Evolutionary conservation across 192 early-diverging fungal species (phyloP), one percentile per base, ranked within the genome.

Genomic region (Backusella parvicylindrica): DNA sequence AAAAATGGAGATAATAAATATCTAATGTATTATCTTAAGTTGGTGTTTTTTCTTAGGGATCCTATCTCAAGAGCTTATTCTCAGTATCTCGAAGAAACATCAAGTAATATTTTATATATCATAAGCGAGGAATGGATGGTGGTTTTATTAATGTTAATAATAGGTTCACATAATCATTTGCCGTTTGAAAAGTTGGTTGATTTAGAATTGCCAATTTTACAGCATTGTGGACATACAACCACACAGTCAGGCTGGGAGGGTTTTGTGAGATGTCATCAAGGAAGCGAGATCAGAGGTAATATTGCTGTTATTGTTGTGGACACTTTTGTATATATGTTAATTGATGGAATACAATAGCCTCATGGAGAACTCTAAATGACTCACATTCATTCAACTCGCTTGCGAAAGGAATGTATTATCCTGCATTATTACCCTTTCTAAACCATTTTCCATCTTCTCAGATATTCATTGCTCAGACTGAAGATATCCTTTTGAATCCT

Each of bases 41-140:
- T 79, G 16, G 81, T 86, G 9, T 86, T 86, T 38, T 78, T 86
- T 37, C 81, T 86, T 15, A 77, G 85, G 8, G 85, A 86, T 40
- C 85, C 85, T 5, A 86, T 86, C 35, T 81, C 83, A 30, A 82
- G 85, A n/a, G 85, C 85, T 6, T 86, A 84, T 35, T 79, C 84
- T 60, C 84, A 86, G 40, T 86, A 82, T 36, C 70, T 86, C 0
- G 8, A 49, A 50, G 73, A 75, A 53, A 50, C 41, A 36, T 43
- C 73, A 49, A 49, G 41, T 50, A 37, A 70, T 2, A n/a, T 35
- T 6, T 35, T 35, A 3, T 35, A 6, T 35, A 35, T 35, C 33
- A n/a, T n/a, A n/a, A n/a, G n/a, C n/a, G n/a, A n/a, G n/a, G n/a
- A n/a, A n/a, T n/a, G n/a, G n/a, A n/a, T n/a, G n/a, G n/a, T n/a